Evolutionary conservation across 768 basidiomycete species (phyloP).

Genomic region (Phylloporus sp.): DNA sequence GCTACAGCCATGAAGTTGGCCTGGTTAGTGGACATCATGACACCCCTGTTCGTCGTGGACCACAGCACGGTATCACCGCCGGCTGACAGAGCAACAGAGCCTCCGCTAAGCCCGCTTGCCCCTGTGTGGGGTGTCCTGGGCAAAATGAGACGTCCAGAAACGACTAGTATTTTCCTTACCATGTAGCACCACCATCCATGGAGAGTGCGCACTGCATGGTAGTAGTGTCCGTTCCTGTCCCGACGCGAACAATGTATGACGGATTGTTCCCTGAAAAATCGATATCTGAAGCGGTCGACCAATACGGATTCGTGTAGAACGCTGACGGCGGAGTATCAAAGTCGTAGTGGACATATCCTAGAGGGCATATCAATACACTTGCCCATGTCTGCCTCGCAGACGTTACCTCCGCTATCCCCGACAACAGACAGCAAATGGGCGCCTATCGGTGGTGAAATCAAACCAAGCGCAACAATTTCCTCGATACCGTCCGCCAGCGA

Average conservation of each 20-base stretch:
- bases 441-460: conserved; percentile 61
- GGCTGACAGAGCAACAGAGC: conserved; percentile 8
- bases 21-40: conserved; percentile 10
- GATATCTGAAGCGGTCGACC: conserved; percentile 6
- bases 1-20: conserved; percentile 2
- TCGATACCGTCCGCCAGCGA: conserved; percentile 62
- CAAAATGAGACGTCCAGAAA: neutral
- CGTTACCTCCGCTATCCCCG: conserved; percentile 36
- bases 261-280: conserved; percentile 12
- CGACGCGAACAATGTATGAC: conserved; percentile 7
- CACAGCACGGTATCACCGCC: conserved; percentile 7
- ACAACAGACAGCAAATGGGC: conserved; percentile 53
- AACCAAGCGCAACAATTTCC: conserved; percentile 51
- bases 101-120: conserved; percentile 9
- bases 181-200: conserved; percentile 8
- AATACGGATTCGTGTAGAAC: conserved; percentile 4
- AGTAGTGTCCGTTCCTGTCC: neutral
- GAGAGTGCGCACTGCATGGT: conserved; percentile 8
- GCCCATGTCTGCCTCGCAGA: neutral
- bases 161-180: neutral
- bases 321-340: conserved; percentile 2
- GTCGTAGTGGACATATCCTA: conserved; percentile 9
- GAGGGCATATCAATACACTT: neutral
- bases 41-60: conserved; percentile 1
- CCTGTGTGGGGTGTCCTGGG: conserved; percentile 4